Evolutionary conservation across 2,329 filamentous ascomycete genomes (phyloP), one percentile per base, ranked within the genome.

Genomic region (Talaromyces sp.): DNA sequence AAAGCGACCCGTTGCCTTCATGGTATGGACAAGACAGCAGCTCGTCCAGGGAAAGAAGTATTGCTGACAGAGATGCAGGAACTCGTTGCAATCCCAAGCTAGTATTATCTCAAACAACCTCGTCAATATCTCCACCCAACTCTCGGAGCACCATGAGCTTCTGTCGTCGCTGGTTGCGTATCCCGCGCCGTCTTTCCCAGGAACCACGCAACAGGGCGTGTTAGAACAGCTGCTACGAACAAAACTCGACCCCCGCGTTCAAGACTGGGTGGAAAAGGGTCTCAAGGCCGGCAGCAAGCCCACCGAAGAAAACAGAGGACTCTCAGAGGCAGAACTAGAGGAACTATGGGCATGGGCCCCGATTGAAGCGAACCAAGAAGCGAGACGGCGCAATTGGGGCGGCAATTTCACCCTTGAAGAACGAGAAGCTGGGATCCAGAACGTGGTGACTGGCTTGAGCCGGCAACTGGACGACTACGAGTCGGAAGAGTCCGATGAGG

Each of bases 221-320:
- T 81, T 93, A 1, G 81, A 84, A 27, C 84, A 88, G 67, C 80
- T 96, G 2, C 79, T 96, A 32, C 87, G 91, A 43, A 96, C 95
- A 76, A 95, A 95, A 72, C 82, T 92, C 55, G 91, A 95, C 66
- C 90, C 90, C 0, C 82, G 85, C 26, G 86, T 92, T 19, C 89
- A 93, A 70, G 85, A 87, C 60, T 87, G 88, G 77, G 86, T 93
- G 27, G 83, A 86, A 24, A 78, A 86, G 56, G 88, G 86, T 1
- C 82, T 84, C 61, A 77, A 78, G 29, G 79, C 79, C 38, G 64
- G 61, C 11, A 31, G 51, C 7, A 62, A 32, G 17, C 49, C 53
- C 1, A 59, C 53, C 41, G 58, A 54, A 21, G 65, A 64, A 59
- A 65, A 58, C 29, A 64, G 58, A 56, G 65, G 56, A 4, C 66